Evolutionary conservation across 139 green algal genomes (phyloP).

Genomic region (Coelastrella sp.): DNA sequence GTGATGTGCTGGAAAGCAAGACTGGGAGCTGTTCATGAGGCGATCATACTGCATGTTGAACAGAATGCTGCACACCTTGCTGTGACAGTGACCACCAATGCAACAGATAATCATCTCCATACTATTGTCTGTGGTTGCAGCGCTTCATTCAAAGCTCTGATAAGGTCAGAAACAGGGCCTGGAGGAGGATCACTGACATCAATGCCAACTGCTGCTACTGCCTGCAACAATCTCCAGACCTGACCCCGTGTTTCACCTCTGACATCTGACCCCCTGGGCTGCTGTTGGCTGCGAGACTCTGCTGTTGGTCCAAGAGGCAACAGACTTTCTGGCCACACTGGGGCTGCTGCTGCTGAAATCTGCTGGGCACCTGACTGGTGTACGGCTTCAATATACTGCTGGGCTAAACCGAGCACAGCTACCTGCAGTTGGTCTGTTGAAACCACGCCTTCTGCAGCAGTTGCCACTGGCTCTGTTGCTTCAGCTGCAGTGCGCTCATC

Average conservation of each 20-base stretch:
- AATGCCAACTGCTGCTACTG: conserved; percentile 23
- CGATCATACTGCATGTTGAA: too few relatives aligned
- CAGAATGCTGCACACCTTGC: too few relatives aligned
- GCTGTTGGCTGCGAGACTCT: neutral
- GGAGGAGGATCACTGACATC: neutral
- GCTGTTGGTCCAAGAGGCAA: neutral
- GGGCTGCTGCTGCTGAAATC: neutral
- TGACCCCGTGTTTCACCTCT: neutral
- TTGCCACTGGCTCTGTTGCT: neutral
- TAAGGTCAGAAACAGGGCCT: neutral
- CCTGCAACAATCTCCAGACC: conserved; percentile 39
- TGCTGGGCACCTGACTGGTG: neutral
- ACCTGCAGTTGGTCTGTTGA: neutral
- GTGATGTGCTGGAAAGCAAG: too few relatives aligned
- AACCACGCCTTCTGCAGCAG: neutral
- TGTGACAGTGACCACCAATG: too few relatives aligned
- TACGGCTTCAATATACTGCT: neutral
- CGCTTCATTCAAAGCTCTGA: neutral
- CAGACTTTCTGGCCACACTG: conserved; percentile 19
- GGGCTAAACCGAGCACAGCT: neutral
- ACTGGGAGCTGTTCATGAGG: too few relatives aligned
- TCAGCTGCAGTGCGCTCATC: neutral
- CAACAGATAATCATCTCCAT: neutral
- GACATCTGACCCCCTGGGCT: neutral
- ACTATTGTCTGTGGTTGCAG: neutral